phyloP scores from a whole-genome alignment of 2,329 filamentous ascomycete genomes.

The Chrysoporthe cubensis region DNA sequence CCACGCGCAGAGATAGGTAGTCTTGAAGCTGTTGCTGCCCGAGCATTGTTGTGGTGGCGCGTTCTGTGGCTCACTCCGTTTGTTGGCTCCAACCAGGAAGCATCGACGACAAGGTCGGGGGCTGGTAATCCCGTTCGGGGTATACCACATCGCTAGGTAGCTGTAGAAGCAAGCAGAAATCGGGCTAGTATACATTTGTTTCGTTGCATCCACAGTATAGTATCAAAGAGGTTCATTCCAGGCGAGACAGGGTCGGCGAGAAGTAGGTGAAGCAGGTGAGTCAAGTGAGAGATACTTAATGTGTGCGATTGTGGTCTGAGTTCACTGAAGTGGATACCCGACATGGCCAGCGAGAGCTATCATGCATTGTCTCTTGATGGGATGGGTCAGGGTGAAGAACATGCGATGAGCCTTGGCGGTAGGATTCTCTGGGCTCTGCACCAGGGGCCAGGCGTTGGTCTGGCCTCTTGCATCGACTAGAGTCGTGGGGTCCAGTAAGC shows the following conservation, averaged over 20 bases:
- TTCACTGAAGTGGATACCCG: neutral
- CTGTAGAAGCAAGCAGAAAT: neutral
- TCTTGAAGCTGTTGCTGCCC: constrained; percentile 27
- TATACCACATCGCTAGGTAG: neutral
- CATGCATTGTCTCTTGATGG: neutral
- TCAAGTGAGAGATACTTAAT: constrained; percentile 28
- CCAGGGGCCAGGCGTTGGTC: neutral
- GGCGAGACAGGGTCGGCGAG: neutral
- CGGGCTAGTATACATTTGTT: neutral
- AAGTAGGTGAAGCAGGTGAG: neutral
- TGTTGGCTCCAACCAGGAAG: constrained; percentile 13
- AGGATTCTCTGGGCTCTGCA: neutral
- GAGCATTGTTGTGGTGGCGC: constrained; percentile 21
- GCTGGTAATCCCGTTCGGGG: neutral
- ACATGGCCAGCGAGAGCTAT: constrained; percentile 2
- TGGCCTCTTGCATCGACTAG: neutral
- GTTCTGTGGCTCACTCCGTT: constrained; percentile 19
- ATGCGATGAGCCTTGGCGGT: constrained; percentile 2
- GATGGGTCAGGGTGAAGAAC: neutral
- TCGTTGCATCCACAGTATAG: neutral
- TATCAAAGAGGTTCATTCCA: neutral
- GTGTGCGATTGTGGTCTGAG: constrained; percentile 17
- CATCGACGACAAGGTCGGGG: neutral
- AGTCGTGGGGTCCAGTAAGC: neutral
- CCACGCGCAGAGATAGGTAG: constrained; percentile 19